These are phyloP conservation scores for Cicer arietinum DNA, from an alignment of 306 rosid species.

Conservation along the genomic window DNA sequence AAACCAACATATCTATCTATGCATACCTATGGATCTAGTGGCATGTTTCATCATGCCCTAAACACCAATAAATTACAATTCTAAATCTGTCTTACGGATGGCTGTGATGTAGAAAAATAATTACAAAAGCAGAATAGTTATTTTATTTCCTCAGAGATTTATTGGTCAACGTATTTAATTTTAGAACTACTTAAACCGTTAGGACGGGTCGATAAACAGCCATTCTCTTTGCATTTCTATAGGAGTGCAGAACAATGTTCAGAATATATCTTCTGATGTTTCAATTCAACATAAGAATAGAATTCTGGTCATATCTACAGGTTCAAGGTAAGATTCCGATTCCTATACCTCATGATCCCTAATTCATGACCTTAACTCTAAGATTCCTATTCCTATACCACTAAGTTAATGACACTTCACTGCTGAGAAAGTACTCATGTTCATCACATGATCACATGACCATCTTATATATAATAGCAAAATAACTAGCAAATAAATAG, in stretches of 20 bases:
- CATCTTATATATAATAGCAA: neutral
- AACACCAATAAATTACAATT: neutral
- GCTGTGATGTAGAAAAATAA: neutral
- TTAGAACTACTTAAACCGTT: neutral
- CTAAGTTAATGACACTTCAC: neutral
- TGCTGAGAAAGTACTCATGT: neutral
- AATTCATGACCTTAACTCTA: neutral
- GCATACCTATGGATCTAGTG: conserved; percentile 1
- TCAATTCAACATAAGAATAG: neutral
- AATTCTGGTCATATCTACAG: neutral
- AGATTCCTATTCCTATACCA: neutral
- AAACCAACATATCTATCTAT: neutral
- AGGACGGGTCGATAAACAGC: neutral
- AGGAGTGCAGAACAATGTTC: conserved; percentile 5
- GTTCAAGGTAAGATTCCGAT: neutral
- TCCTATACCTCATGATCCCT: neutral
- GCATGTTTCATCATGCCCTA: neutral
- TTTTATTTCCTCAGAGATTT: neutral
- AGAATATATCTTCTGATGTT: neutral
- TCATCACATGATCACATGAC: neutral
- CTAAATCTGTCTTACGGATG: neutral
- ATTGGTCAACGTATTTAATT: neutral
- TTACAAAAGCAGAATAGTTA: neutral
- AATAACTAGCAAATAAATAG: conserved; percentile 9
- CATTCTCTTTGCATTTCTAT: neutral